phyloP scores from a whole-genome alignment of 106 monocot genomes.

The Dendrobium huoshanense region DNA sequence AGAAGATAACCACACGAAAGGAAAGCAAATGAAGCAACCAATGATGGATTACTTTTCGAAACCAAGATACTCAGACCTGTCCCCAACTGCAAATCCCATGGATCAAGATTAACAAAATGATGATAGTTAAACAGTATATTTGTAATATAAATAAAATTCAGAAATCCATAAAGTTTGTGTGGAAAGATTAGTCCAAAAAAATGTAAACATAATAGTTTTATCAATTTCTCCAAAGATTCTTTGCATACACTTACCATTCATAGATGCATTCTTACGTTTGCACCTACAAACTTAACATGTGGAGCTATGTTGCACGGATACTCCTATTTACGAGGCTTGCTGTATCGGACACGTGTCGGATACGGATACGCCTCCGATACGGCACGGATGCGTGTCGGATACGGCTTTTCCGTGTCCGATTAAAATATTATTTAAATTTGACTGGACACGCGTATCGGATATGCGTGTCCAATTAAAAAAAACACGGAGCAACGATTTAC shows the following conservation, averaged over 20 bases:
- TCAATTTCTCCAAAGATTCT: neutral
- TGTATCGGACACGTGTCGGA: too few species aligned
- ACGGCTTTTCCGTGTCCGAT: too few species aligned
- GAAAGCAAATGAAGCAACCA: constrained; percentile 75
- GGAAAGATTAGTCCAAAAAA: neutral
- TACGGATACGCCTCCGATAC: too few species aligned
- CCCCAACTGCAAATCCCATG: constrained; percentile 53
- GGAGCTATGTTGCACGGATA: too few species aligned
- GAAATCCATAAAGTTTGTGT: neutral
- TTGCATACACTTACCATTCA: neutral
- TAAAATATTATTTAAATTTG: too few species aligned
- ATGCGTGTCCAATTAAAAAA: too few species aligned
- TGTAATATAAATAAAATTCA: neutral
- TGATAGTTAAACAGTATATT: neutral
- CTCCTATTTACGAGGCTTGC: too few species aligned
- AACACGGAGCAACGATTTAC: too few species aligned
- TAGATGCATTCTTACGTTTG: neutral
- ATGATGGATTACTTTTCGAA: constrained; percentile 84
- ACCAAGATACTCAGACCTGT: constrained; percentile 91
- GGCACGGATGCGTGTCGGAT: too few species aligned
- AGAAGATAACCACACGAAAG: constrained; percentile 91
- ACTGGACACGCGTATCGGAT: too few species aligned
- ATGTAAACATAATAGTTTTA: neutral
- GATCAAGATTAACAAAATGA: neutral
- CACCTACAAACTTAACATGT: neutral